Evolutionary conservation across 1,284 basidiomycete genomes (phyloP), one percentile per base, ranked within the genome.

Genomic region (Boletus austroedulis): DNA sequence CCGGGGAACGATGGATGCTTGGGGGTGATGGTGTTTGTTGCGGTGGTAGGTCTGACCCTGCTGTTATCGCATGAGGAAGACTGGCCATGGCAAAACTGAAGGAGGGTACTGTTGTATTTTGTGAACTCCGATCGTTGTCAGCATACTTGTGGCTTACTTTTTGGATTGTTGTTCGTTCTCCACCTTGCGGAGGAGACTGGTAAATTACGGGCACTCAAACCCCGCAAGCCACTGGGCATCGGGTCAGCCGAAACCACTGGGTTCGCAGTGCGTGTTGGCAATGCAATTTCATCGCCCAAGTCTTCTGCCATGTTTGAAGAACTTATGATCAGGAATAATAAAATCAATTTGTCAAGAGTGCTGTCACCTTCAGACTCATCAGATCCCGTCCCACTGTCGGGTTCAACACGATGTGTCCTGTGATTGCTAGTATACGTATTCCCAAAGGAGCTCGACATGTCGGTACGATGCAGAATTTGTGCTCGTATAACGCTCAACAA

Each of bases 401-500:
- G 45, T 45, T 21, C 8, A 14, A 24, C 26, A 43, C 41, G 21
- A 38, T 43, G 17, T 10, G 45, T 15, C n/a, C n/a, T n/a, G 36
- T 53, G 36, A 41, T 58, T 41, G 15, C 31, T 23, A 23, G n/a
- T n/a, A n/a, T 57, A 54, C 5, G 23, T 50, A 5, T 29, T 60
- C 19, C 58, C 57, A 52, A 65, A 59, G 34, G 59, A 60, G 50
- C 50, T 62, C 46, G 51, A 60, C 17, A 55, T 43, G 29, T 70
- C 72, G 55, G 78, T 72, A 59, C 49, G 58, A 2, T 46, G 60
- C 9, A 50, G 24, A 9, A 19, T n/a, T 23, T 53, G 49, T 17
- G 57, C 49, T 21, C 80, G 80, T 56, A 91, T 83, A 1, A 78
- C 79, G 5, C 77, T 77, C 24, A 92, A 86, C 21, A 80, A 78